Conservation (phyloP, 495 filamentous ascomycete species). For the Aspergillus olivimuriae region DNA sequence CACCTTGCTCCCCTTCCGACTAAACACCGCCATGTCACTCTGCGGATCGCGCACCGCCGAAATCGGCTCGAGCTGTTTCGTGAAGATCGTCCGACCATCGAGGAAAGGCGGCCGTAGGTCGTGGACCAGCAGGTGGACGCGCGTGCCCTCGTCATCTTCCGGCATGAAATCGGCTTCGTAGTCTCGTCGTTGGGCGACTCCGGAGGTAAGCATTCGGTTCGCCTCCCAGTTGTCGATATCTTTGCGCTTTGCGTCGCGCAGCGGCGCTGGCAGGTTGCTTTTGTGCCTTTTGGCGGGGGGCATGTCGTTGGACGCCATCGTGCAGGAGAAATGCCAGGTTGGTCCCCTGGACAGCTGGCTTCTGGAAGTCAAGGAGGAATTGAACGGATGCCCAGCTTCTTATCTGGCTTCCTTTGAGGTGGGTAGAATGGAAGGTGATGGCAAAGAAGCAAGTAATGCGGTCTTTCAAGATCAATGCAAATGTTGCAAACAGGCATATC, state of each 20-base stretch:
- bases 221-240: conserved; percentile 98
- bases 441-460: too few relatives aligned
- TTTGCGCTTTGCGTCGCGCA: conserved; percentile 66
- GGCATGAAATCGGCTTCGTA: conserved; percentile 74
- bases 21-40: conserved; percentile 99
- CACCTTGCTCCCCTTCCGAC: conserved; percentile 88
- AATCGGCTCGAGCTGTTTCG: conserved; percentile 93
- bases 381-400: background rate
- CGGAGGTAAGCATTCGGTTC: conserved; percentile 96
- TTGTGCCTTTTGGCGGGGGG: conserved; percentile 42
- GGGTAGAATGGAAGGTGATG: conserved; percentile 5
- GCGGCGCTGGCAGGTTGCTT: conserved; percentile 30
- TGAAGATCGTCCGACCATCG: conserved; percentile 92
- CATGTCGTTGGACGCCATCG: conserved; percentile 34
- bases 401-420: background rate
- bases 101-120: conserved; percentile 93
- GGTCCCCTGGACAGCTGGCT: background rate
- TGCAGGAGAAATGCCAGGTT: background rate
- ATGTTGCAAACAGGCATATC: conserved; percentile 11
- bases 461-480: conserved; percentile 6
- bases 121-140: conserved; percentile 88
- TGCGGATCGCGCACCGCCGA: conserved; percentile 90
- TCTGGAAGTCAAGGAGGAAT: background rate
- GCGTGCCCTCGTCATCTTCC: conserved; percentile 85
- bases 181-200: conserved; percentile 85